A percentile compares a stretch with the other conserved stretches of the same genome.
Evolutionary conservation across 2,329 filamentous ascomycete species (phyloP).

Genomic region (Tolypocladium inflatum): DNA sequence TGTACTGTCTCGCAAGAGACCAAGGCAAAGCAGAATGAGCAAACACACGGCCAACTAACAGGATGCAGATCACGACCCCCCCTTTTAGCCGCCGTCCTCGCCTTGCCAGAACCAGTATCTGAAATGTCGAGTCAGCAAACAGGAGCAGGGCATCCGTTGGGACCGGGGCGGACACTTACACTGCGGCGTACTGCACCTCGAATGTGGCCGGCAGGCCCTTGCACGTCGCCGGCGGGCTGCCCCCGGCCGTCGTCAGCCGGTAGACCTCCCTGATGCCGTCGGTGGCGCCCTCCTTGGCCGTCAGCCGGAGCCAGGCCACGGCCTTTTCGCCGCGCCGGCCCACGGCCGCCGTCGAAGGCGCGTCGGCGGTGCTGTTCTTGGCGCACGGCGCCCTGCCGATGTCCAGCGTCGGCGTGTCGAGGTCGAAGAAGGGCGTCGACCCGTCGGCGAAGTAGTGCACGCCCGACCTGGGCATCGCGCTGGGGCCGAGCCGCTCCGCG

Average conservation of each 20-base stretch:
- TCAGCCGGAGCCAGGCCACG: constrained; percentile 74
- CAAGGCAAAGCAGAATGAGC: background rate
- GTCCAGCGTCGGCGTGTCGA: constrained; percentile 45
- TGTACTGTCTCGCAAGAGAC: background rate
- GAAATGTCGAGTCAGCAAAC: background rate
- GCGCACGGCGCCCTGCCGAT: constrained; percentile 53
- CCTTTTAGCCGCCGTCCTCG: background rate
- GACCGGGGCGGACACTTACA: constrained; percentile 50
- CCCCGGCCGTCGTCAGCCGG: constrained; percentile 75
- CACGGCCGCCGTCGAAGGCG: constrained; percentile 49
- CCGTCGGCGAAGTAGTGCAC: constrained; percentile 71
- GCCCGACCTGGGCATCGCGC: constrained; percentile 57
- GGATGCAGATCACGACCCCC: background rate
- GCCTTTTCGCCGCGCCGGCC: constrained; percentile 58
- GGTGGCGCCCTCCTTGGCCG: constrained; percentile 40
- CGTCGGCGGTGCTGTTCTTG: constrained; percentile 51
- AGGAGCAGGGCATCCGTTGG: background rate
- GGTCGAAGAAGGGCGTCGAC: constrained; percentile 71
- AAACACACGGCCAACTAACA: background rate
- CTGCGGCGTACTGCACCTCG: constrained; percentile 69
- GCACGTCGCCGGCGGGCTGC: constrained; percentile 66
- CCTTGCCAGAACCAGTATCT: constrained; percentile 30
- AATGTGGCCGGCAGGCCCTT: constrained; percentile 53
- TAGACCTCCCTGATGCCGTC: constrained; percentile 67
- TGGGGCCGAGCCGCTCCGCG: constrained; percentile 38